phyloP scores from a whole-genome alignment of 2,329 filamentous ascomycete genomes.

The Pestalotiopsis fici region DNA sequence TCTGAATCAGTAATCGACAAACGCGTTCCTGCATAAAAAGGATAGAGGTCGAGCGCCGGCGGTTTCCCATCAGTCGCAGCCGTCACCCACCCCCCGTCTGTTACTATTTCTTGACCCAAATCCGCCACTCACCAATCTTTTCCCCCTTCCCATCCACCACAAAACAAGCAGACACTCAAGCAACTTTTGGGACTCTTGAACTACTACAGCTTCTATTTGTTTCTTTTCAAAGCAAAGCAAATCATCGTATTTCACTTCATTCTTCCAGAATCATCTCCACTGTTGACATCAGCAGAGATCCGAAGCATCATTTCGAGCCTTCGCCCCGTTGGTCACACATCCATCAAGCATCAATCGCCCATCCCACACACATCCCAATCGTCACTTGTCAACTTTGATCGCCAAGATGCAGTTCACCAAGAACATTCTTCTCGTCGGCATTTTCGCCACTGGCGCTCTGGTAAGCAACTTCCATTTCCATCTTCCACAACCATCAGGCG shows the following conservation, averaged over 20 bases:
- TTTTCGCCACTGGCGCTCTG: not conserved
- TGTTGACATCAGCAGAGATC: not conserved
- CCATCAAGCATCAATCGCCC: not conserved
- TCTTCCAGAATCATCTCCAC: not conserved
- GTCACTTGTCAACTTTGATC: not conserved
- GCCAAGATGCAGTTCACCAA: slow-evolving; percentile 11
- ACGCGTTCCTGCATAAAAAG: not conserved
- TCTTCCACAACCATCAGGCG: too few relatives aligned
- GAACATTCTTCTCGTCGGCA: slow-evolving; percentile 1
- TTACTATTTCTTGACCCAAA: not conserved
- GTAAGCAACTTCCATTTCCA: not conserved
- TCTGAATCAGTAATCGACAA: not conserved
- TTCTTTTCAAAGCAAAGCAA: slow-evolving; percentile 13
- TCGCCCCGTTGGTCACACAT: not conserved
- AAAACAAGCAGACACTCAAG: not conserved
- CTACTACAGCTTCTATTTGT: slow-evolving; percentile 12
- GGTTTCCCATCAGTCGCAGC: not conserved
- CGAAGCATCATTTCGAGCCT: not conserved
- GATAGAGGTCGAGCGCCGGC: not conserved
- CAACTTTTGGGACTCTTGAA: not conserved
- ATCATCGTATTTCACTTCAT: not conserved
- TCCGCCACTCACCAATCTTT: not conserved
- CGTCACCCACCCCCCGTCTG: not conserved
- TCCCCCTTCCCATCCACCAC: not conserved
- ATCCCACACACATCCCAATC: not conserved